Percentiles rank a stretch among this genome's conserved stretches.
Evolutionary conservation across 1,284 basidiomycete genomes (phyloP).

Genomic region (Inonotus obliquus): DNA sequence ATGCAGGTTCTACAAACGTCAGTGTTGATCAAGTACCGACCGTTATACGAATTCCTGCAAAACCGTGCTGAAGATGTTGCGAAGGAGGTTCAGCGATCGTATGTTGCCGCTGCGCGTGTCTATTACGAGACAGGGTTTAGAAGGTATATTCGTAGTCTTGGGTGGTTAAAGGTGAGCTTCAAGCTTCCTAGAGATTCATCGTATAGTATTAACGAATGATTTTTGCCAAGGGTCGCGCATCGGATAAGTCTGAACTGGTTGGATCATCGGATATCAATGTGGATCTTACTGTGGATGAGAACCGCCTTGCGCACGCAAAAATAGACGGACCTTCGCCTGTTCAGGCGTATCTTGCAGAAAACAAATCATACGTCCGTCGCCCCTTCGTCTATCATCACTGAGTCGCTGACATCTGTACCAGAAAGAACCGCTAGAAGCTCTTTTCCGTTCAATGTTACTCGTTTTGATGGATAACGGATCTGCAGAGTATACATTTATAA

Average conservation of each 20-base stretch:
- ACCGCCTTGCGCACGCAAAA: conserved; percentile 61
- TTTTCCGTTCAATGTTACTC: conserved; percentile 79
- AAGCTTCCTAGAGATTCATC: neutral
- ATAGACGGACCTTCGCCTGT: conserved; percentile 78
- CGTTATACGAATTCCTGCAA: conserved; percentile 83
- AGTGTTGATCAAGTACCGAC: conserved; percentile 79
- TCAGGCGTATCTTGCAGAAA: conserved; percentile 82
- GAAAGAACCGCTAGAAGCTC: conserved; percentile 80
- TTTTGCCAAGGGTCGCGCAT: conserved; percentile 44
- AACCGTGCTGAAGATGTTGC: conserved; percentile 81
- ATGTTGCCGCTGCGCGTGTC: conserved; percentile 77
- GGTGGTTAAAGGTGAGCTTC: conserved; percentile 62
- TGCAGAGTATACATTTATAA: conserved; percentile 85
- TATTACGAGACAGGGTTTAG: conserved; percentile 98
- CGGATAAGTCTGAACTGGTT: conserved; percentile 63
- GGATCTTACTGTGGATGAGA: conserved; percentile 40
- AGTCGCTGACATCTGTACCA: conserved; percentile 30
- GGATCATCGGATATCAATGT: conserved; percentile 34
- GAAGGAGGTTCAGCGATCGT: conserved; percentile 86
- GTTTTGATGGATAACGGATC: conserved; percentile 93
- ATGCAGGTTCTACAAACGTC: conserved; percentile 91
- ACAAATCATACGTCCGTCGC: conserved; percentile 70
- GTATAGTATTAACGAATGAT: neutral
- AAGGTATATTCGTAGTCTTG: conserved; percentile 81
- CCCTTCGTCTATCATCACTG: conserved; percentile 1